Base-by-base conservation (phyloP, 345 rosid genomes). In the Hypericum perforatum region DNA sequence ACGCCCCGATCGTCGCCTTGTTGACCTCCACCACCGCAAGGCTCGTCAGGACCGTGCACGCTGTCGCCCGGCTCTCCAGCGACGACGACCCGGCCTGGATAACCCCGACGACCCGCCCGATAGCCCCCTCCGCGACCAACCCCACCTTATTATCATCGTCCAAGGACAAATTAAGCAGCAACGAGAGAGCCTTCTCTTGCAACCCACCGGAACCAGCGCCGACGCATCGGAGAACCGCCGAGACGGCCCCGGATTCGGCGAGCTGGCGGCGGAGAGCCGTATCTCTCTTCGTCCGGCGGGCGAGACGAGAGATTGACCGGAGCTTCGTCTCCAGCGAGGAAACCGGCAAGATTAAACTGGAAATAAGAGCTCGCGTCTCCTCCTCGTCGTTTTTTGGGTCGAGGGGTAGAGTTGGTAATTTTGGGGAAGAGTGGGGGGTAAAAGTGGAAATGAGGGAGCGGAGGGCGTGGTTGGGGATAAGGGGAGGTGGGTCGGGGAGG, bases 101-200 rank as follows among this genome's bases (percentile, higher is more conserved):
- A 0, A 76, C 81, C 1, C 59, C 54, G 0, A 89, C 79, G 5
- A 94, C 74, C 16, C 83, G 74, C 46, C 75, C 70, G 13, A 94
- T 59, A 0, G 79, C 95, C 4, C 99, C 95, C 65, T 94, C 99
- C 0, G 99, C 99, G 0, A 94, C 99, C 37, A 94, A 63, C 10
- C 99, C 99, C 45, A 89, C 91, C 58, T 94, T 89, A 72, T 77
- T 85, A 49, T 94, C 91, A 56, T 94, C 99, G 47, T 94, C 97
- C 14, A 94, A 75, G 45, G 94, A 85, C n/a, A 94, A 84, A 64
- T 89, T 86, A 36, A 94, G 80, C 14, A 94, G 72, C 64, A 94
- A 65, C 63, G 79, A 77, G 0, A 94, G 84, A 5, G 97, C 85
- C 66, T 79, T 85, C 67, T 84, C 95, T 16, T 69, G 85, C 42